Conservation (phyloP, 306 rosid genomes). For the Styphnolobium japonicum region DNA sequence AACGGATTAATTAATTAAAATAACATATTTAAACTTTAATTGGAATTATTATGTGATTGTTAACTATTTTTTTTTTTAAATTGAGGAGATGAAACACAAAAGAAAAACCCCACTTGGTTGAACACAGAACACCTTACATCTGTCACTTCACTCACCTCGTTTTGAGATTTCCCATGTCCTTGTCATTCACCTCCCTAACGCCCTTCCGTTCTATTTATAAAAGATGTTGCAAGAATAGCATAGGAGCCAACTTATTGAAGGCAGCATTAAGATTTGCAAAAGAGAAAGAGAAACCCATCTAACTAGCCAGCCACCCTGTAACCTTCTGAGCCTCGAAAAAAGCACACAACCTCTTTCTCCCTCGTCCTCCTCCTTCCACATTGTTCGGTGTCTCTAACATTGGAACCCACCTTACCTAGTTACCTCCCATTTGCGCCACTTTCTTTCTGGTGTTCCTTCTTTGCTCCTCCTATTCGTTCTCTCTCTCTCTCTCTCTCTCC, state of each 20-base stretch:
- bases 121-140: not conserved
- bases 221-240: conserved; percentile 34
- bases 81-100: too few species aligned
- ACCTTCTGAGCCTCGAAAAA: conserved; percentile 15
- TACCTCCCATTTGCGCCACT: conserved; percentile 15
- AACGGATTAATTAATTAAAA: too few species aligned
- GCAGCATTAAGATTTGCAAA: conserved; percentile 3
- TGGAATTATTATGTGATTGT: too few species aligned
- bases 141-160: not conserved
- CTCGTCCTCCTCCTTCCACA: conserved; percentile 24
- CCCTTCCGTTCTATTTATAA: conserved; percentile 22
- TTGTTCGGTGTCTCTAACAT: conserved; percentile 36
- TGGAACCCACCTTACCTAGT: conserved; percentile 17
- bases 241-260: conserved; percentile 1
- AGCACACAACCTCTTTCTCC: not conserved
- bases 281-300: not conserved
- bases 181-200: not conserved
- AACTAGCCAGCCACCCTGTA: conserved; percentile 22
- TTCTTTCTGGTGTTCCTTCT: not conserved
- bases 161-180: not conserved
- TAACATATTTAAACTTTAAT: too few species aligned
- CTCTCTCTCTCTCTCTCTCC: not conserved
- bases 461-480: not conserved
- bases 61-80: too few species aligned
- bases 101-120: too few species aligned